Conservation (phyloP, 2,329 filamentous ascomycete species). For the Ascochyta fabae region DNA sequence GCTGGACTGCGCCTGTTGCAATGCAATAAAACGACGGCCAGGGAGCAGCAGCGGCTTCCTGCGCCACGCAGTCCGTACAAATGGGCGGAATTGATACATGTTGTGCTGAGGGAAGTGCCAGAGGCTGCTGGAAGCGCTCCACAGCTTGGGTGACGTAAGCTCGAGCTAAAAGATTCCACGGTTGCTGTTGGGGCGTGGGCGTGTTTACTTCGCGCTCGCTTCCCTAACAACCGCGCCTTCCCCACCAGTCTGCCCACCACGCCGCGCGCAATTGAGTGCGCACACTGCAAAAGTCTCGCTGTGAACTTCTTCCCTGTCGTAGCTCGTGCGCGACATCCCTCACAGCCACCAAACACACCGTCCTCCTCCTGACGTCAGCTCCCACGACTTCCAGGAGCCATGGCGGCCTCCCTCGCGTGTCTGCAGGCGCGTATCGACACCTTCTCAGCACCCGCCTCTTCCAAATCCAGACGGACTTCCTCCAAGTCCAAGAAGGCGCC, state of each 20-base stretch:
- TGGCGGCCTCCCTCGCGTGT: slow-evolving; percentile 59
- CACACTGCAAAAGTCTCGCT: background rate
- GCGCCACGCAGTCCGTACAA: slow-evolving; percentile 37
- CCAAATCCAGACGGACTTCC: slow-evolving; percentile 73
- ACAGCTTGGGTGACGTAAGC: slow-evolving; percentile 34
- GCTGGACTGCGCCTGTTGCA: slow-evolving; percentile 30
- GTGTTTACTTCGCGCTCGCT: slow-evolving; percentile 28
- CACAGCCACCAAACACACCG: background rate
- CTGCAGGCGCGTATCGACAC: slow-evolving; percentile 80
- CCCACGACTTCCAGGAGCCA: slow-evolving; percentile 12
- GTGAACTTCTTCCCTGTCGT: too few species aligned
- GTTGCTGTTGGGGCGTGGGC: background rate
- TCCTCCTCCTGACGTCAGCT: background rate
- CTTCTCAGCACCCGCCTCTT: slow-evolving; percentile 71
- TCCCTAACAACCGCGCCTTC: slow-evolving; percentile 17
- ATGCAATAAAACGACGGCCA: slow-evolving; percentile 36
- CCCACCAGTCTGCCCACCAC: slow-evolving; percentile 10
- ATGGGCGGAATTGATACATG: slow-evolving; percentile 43
- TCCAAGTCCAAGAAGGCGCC: slow-evolving; percentile 63
- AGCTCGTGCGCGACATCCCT: background rate
- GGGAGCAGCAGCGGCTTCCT: slow-evolving; percentile 30
- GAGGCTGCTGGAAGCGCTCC: slow-evolving; percentile 26
- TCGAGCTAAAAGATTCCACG: slow-evolving; percentile 2
- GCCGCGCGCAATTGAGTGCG: slow-evolving; percentile 3
- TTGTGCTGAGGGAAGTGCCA: slow-evolving; percentile 30